phyloP scores from a whole-genome alignment of 2,329 filamentous ascomycete genomes.

The Pestalotiopsis sp. region DNA sequence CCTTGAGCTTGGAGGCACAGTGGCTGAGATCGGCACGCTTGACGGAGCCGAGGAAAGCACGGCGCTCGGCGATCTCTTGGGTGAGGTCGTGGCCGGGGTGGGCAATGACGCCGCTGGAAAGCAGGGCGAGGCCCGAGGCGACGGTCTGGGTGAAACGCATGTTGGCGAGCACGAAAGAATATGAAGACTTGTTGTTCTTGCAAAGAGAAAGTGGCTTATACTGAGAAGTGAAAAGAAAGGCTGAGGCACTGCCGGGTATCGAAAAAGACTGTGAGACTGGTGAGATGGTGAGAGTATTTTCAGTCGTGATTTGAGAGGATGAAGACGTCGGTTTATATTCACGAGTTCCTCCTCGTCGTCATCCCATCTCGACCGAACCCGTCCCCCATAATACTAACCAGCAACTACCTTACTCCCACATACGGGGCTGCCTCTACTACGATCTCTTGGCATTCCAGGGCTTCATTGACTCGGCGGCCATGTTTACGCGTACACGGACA shows the following conservation, averaged over 20 bases:
- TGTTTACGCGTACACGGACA: not conserved
- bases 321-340: not conserved
- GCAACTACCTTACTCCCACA: not conserved
- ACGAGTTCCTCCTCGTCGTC: not conserved
- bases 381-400: not conserved
- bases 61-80: conserved; percentile 52
- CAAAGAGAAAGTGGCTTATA: not conserved
- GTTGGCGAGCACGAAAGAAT: conserved; percentile 13
- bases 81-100: conserved; percentile 53
- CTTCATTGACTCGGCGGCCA: not conserved
- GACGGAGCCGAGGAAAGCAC: conserved; percentile 42
- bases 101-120: conserved; percentile 28
- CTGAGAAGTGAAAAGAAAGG: conserved; percentile 1
- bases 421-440: not conserved
- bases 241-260: not conserved
- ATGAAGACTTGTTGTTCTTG: not conserved
- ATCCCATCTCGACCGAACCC: not conserved
- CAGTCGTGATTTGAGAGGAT: not conserved
- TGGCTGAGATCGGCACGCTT: conserved; percentile 46
- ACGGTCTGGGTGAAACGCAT: conserved; percentile 29
- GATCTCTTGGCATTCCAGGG: conserved; percentile 7
- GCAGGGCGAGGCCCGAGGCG: conserved; percentile 20
- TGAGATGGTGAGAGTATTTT: not conserved
- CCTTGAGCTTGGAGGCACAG: conserved; percentile 48
- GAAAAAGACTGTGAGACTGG: not conserved